phyloP scores from a whole-genome alignment of 768 basidiomycete genomes.

The Favolaschia claudopus region DNA sequence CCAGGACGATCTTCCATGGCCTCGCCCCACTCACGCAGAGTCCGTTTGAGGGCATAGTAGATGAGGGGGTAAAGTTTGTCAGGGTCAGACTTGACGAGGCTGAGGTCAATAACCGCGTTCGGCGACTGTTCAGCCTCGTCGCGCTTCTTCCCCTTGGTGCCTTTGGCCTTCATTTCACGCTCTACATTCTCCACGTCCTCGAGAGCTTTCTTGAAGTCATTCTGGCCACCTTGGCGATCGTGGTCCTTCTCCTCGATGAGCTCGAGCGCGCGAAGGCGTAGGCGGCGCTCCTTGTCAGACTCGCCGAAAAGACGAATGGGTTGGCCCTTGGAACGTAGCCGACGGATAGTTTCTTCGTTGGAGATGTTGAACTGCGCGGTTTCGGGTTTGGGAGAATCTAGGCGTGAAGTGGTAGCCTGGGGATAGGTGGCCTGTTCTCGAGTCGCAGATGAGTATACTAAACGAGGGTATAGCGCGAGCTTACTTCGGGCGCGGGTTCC shows the following conservation, averaged over 20 bases:
- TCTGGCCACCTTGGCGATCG: constrained; percentile 84
- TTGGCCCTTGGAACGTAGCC: constrained; percentile 90
- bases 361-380: constrained; percentile 83
- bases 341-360: constrained; percentile 89
- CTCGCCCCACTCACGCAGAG: constrained; percentile 95
- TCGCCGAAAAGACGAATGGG: constrained; percentile 96
- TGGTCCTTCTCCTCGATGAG: constrained; percentile 91
- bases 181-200: constrained; percentile 89
- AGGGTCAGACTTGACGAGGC: constrained; percentile 86
- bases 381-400: constrained; percentile 54
- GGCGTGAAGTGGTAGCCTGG: constrained; percentile 53
- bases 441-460: constrained; percentile 45
- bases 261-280: constrained; percentile 91
- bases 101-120: constrained; percentile 76
- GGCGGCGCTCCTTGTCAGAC: constrained; percentile 89
- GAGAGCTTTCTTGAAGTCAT: constrained; percentile 91
- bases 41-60: constrained; percentile 93
- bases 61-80: constrained; percentile 97
- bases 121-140: constrained; percentile 63
- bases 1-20: constrained; percentile 95
- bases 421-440: constrained; percentile 57
- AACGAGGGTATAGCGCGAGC: constrained; percentile 29
- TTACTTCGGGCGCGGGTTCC: constrained; percentile 51
- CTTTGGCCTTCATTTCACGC: constrained; percentile 66
- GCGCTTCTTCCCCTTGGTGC: constrained; percentile 67